Base-by-base conservation (phyloP, 2,329 filamentous ascomycete species). In the Phyllosticta citriasiana region DNA sequence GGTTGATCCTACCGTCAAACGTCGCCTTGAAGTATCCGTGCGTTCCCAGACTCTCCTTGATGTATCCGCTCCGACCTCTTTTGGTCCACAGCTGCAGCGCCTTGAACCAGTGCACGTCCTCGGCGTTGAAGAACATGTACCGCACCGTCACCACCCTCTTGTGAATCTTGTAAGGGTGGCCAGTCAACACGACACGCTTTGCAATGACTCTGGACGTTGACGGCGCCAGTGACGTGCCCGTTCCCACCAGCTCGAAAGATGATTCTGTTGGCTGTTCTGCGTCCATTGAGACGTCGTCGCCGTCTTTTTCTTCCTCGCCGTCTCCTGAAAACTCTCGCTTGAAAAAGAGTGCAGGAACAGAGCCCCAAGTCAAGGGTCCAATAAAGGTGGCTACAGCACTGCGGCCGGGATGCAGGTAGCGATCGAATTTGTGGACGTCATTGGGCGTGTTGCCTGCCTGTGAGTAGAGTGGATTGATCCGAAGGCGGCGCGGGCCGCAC, bases 21-120 rank as follows among this genome's bases (percentile, higher is more conserved):
- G 88, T 97, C 12, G 94, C 94, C 81, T 99, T 99, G 83, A 97
- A 97, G 79, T 99, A 99, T n/a, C 94, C 94, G 75, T 99, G 94
- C 40, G 94, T 99, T 68, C 94, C 94, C 57, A 99, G 78, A 62
- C 88, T 40, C 79, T 99, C 94, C 80, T 97, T 97, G 79, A 99
- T 85, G 73, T 87, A 97, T 8, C 94, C 94, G 66, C 85, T 89
- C 64, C 94, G 82, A 6, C 94, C 94, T 30, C 93, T 79, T 78
- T 85, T 89, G 4, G 94, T 99, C 92, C 93, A 99, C 65, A 99
- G 77, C 63, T 94, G 93, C 71, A 99, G 74, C 0, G 93, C 93
- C 79, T 96, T 96, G 84, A 97, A 99, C 92, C 94, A 99, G 67
- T 89, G 85, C 33, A 99, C 90, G 66, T 99, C 95, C 69, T 93